Base-by-base conservation (phyloP, 139 green algal species). In the Haematococcus lacustris region DNA sequence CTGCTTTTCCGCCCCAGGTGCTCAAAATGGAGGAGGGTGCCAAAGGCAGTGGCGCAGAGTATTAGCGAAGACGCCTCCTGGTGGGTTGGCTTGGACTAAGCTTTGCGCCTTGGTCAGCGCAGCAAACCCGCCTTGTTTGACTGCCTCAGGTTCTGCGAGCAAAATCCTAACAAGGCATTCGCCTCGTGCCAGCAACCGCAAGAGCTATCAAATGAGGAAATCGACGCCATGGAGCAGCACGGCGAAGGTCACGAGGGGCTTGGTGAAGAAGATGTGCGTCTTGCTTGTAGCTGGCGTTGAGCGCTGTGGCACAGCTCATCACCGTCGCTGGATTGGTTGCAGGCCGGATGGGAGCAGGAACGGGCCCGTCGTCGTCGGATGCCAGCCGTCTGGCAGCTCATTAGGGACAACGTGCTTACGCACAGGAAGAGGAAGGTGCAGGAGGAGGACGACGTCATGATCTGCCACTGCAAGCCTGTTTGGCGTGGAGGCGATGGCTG, bases 391-490 rank as follows among this genome's bases (percentile, higher is more conserved):
- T 95, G 90, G 90, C 92, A 96, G 83, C 80, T 90, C 21, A 74
- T 97, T 37, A 68, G 60, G 26, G 77, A 82, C 37, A 97, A 97
- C 78, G 74, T 93, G 38, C 93, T 91, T 77, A 88, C 82, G 25
- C 87, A 97, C 75, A 73, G 91, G 1, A 79, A 85, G 73, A 81
- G 82, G 2, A 96, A 93, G 35, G 41, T 76, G 33, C 80, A 92
- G 79, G 83, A 96, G 40, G 93, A 97, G 70, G 93, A 97, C 64
- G 93, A 97, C 73, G 88, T 97, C 78, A 96, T 97, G 91, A 87
- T 97, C 26, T 98, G 95, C 84, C 80, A 92, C 59, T 98, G 94
- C 85, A 82, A 85, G 47, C 86, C 84, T 1, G 53, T 78, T 0
- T 86, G 76, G 59, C 66, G 83, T 1, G 82, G 84, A 3, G 83